Evolutionary conservation across 371 early-diverging fungal species (phyloP), one percentile per base, ranked within the genome.

Genomic region (Mortierella sp.): DNA sequence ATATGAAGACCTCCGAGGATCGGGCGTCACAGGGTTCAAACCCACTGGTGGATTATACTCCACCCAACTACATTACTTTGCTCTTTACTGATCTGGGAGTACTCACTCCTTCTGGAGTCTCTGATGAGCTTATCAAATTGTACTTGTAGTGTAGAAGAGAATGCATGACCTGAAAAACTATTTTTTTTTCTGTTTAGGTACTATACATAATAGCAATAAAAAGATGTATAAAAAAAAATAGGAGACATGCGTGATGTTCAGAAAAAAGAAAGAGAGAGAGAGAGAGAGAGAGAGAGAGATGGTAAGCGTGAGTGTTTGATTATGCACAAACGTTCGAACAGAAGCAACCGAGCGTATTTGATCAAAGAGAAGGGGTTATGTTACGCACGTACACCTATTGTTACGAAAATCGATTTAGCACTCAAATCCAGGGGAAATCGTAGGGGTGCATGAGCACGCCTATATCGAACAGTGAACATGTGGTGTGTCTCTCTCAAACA

Each of bases 1-100:
- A 79, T 24, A 70, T 79, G 79, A 77, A 76, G 71, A 78, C 78
- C 2, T 73, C 74, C n/a, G 74, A 77, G 64, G 78, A 76, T 20
- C 75, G 66, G 39, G 70, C 72, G 10, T 75, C 73, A 54, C 81
- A 81, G 62, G 72, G 83, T 6, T 88, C 88, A 20, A 94, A 96
- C 83, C 97, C 96, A 1, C 86, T 89, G 54, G 94, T 97, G 11
- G 99, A 99, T 84, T 98, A 97, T 84, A 98, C 99, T 18, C 98
- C 98, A 35, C 98, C 99, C 20, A 90, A 93, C 70, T 94, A 94
- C 83, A 94, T 98, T 61, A 94, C 96, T 5, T 84, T 97, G 20
- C 87, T 97, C 67, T 92, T 97, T 64, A 98, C 98, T 5, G 96
- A 99, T 84, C 83, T 95, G 49, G 98, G 99, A 43, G 96, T 98